Evolutionary conservation across 2,329 filamentous ascomycete genomes (phyloP).

Genomic region (Xylaria sp.): DNA sequence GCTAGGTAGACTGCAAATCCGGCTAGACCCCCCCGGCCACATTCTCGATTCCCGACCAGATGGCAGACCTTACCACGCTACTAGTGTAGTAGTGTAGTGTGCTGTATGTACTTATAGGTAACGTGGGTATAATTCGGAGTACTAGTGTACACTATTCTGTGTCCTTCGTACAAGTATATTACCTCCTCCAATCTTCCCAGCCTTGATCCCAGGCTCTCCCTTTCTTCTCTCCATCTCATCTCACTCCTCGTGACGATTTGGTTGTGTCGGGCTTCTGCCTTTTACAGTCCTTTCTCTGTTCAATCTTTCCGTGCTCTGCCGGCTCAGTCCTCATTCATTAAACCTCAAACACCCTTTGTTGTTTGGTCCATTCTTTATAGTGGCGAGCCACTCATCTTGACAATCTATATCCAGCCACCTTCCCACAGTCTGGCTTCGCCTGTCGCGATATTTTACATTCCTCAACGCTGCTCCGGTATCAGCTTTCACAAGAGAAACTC

Average conservation of each 20-base stretch:
- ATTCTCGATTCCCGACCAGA: conserved; percentile 25
- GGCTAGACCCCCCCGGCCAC: conserved; percentile 16
- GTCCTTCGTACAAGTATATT: conserved; percentile 25
- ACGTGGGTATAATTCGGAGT: no score
- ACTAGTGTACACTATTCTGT: no score
- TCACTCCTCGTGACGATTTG: conserved; percentile 35
- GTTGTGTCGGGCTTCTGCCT: conserved; percentile 37
- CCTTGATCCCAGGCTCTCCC: conserved; percentile 3
- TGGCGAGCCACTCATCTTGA: conserved; percentile 38
- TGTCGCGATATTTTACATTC: conserved; percentile 28
- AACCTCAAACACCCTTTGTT: conserved; percentile 46
- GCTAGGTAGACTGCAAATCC: conserved; percentile 26
- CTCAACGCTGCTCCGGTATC: conserved; percentile 40
- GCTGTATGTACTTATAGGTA: no score
- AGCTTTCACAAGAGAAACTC: conserved; percentile 32
- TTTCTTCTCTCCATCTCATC: conserved; percentile 29
- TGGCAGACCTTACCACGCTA: background rate
- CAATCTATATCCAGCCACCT: conserved; percentile 28
- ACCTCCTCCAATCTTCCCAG: conserved; percentile 21
- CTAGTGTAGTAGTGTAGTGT: no score
- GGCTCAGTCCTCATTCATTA: conserved; percentile 48
- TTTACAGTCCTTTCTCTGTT: conserved; percentile 41
- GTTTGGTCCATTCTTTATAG: conserved; percentile 47
- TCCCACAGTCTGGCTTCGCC: conserved; percentile 19
- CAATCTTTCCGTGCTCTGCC: conserved; percentile 44